Evolutionary conservation across 768 basidiomycete species (phyloP), one percentile per base, ranked within the genome.

Genomic region (Gautieria morchelliformis): DNA sequence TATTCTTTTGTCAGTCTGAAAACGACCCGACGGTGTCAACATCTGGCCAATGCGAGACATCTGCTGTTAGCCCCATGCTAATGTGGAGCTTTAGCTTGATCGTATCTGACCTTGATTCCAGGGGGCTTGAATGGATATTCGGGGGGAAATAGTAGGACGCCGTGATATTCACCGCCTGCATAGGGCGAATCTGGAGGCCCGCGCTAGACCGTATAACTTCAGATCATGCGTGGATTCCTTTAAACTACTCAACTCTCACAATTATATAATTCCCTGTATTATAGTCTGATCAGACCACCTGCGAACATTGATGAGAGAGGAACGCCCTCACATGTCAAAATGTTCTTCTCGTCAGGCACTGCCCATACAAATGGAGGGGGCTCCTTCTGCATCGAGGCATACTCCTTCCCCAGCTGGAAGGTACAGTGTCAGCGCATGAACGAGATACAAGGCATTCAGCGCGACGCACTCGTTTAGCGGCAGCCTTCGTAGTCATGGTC

Each of bases 91-190:
- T 37, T 37, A 37, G 35, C 35, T 37, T 37, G 42, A 9, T 5
- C 7, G n/a, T 33, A 41, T 63, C 75, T 20, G 61, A 92, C 89
- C 81, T 95, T 95, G 74, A 98, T 93, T 55, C 93, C 93, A 53
- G 93, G 94, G 0, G 93, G 93, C 69, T 93, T 95, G 76, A 96
- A 95, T 3, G 90, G 91, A 69, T 97, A 98, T 72, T 97, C 94
- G 12, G 89, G 74, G 3, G 94, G 93, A 66, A 98, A 98, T 40
- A 92, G 74, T 54, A 98, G 83, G 19, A 92, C 79, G 0, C 94
- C 95, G 61, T 95, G 90, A 68, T 93, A 97, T 69, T 99, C 95
- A 65, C 95, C 95, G 24, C 87, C 93, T 30, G 78, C 77, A 64
- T 84, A 99, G 5, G 93, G 88, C 40, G 90, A 88, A 69, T 96